Conservation (phyloP, 2,329 filamentous ascomycete genomes). For the Fusarium longipes region DNA sequence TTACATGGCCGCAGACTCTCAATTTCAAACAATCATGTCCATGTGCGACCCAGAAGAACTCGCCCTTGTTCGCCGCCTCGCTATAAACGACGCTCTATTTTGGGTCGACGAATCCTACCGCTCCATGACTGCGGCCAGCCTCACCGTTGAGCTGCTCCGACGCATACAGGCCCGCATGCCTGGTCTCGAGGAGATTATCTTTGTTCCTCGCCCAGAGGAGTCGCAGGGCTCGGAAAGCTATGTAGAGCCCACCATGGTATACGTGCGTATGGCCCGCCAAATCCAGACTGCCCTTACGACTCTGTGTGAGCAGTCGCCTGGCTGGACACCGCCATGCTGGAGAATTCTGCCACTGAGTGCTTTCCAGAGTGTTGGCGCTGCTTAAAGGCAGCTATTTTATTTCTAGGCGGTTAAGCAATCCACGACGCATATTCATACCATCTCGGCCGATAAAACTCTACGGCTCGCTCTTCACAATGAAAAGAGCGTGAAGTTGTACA, state of each 20-base stretch:
- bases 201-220: conserved; percentile 57
- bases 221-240: conserved; percentile 47
- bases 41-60: conserved; percentile 57
- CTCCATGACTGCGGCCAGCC: conserved; percentile 54
- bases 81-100: conserved; percentile 60
- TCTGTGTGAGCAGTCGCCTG: conserved; percentile 47
- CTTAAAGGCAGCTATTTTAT: not conserved
- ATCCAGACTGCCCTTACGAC: conserved; percentile 52
- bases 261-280: conserved; percentile 53
- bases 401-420: not conserved
- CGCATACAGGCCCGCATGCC: conserved; percentile 55
- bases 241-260: conserved; percentile 48
- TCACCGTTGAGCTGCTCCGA: conserved; percentile 55
- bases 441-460: not conserved
- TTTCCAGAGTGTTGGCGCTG: conserved; percentile 37
- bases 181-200: conserved; percentile 55
- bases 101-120: conserved; percentile 52
- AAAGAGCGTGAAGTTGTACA: not conserved
- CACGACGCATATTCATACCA: not conserved
- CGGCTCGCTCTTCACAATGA: not conserved
- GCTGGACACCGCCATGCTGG: conserved; percentile 54
- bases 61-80: conserved; percentile 55
- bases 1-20: conserved; percentile 58
- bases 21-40: conserved; percentile 58
- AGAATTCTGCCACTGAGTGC: conserved; percentile 50